Evolutionary conservation across 2,329 filamentous ascomycete species (phyloP).

Genomic region (Apiospora marii): DNA sequence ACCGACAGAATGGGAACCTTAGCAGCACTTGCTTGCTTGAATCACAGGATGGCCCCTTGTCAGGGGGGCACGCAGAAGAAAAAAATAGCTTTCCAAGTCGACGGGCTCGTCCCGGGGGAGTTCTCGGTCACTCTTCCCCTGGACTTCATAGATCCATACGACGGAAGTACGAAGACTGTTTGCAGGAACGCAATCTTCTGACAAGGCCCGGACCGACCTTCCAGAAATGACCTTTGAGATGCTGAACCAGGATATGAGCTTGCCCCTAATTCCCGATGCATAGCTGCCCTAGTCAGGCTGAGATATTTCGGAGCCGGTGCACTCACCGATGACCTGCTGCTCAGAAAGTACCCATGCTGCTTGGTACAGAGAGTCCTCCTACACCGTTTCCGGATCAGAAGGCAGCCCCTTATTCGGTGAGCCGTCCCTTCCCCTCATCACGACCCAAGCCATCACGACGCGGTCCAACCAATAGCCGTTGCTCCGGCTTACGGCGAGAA

Average conservation of each 20-base stretch:
- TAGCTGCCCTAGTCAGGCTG: constrained; percentile 5
- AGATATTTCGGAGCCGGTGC: constrained; percentile 1
- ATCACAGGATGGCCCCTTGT: not conserved
- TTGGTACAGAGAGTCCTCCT: not conserved
- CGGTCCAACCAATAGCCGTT: not conserved
- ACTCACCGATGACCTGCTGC: not conserved
- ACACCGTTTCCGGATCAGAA: not conserved
- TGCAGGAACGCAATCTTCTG: not conserved
- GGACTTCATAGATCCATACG: not conserved
- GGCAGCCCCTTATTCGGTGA: constrained; percentile 6
- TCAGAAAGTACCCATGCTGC: not conserved
- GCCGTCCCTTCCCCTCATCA: not conserved
- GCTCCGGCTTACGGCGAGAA: constrained; percentile 4
- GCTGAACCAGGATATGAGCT: not conserved
- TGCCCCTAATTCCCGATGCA: constrained; percentile 14
- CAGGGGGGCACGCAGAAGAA: not conserved
- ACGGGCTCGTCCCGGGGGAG: not conserved
- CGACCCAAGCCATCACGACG: constrained; percentile 8
- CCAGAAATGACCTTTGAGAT: constrained; percentile 1
- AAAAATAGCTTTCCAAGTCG: not conserved
- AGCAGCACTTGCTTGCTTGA: not conserved
- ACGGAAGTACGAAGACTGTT: not conserved
- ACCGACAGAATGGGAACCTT: not conserved
- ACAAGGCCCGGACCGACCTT: constrained; percentile 4
- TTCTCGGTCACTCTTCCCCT: not conserved